These are phyloP conservation scores for Diaporthe sp. DNA, from an alignment of 2,329 filamentous ascomycete genomes.

Conservation along the genomic window DNA sequence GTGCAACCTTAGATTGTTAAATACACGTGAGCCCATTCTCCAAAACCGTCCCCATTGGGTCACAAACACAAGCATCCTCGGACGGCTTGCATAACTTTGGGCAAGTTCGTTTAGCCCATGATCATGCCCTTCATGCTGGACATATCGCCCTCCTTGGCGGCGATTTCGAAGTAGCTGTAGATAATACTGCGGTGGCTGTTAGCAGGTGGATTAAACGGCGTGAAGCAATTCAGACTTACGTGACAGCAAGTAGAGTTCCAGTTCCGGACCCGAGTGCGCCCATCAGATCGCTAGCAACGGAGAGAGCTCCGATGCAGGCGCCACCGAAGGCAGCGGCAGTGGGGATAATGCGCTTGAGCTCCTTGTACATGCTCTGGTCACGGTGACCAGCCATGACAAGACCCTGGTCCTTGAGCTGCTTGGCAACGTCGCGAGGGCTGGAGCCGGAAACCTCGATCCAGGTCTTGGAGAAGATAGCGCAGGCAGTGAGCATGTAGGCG, in stretches of 20 bases:
- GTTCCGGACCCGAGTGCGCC: conserved; percentile 96
- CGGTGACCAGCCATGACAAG: conserved; percentile 99
- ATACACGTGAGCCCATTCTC: conserved; percentile 30
- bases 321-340: conserved; percentile 98
- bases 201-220: conserved; percentile 46
- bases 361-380: conserved; percentile 99
- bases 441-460: conserved; percentile 99
- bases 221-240: conserved; percentile 70
- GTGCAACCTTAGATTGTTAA: conserved; percentile 28
- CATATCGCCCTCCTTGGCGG: conserved; percentile 97
- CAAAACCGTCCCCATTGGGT: neutral
- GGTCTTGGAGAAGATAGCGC: conserved; percentile 96
- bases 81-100: neutral
- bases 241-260: conserved; percentile 97
- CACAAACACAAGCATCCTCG: conserved; percentile 7
- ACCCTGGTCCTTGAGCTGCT: conserved; percentile 99
- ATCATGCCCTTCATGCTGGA: conserved; percentile 81
- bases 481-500: conserved; percentile 96
- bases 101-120: conserved; percentile 64
- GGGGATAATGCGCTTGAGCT: conserved; percentile 98
- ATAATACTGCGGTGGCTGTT: conserved; percentile 77
- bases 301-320: conserved; percentile 98
- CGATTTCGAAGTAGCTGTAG: conserved; percentile 99
- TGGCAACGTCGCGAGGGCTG: conserved; percentile 96
- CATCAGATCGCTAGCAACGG: conserved; percentile 93